A percentile compares a stretch with the other conserved stretches of the same genome.
These are phyloP conservation scores for Solanum paucissectum DNA, from an alignment of 257 asterid genomes.

Conservation along the genomic window DNA sequence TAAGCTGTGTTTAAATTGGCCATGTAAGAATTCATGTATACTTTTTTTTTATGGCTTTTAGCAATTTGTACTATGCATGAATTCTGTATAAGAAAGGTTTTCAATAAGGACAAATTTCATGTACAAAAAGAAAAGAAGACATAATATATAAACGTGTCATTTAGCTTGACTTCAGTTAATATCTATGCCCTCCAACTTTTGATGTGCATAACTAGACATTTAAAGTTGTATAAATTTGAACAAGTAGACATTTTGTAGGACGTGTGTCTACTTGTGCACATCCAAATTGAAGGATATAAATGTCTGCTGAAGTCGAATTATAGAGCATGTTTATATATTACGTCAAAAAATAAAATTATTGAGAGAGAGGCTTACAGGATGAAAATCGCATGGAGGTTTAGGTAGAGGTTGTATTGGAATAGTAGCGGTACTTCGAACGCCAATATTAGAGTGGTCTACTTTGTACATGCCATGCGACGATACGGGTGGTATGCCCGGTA, in stretches of 20 bases:
- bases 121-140: background rate
- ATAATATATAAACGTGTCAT: background rate
- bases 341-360: background rate
- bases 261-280: background rate
- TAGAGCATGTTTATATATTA: no score
- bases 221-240: no score
- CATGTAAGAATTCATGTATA: no score
- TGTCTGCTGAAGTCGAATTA: rapidly evolving
- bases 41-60: background rate
- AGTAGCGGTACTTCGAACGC: slow-evolving; percentile 12
- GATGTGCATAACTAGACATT: no score
- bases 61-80: background rate
- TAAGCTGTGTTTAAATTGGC: no score
- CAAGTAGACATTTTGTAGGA: background rate
- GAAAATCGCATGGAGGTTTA: slow-evolving; percentile 52
- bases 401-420: slow-evolving; percentile 39
- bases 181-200: no score
- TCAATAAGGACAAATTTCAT: background rate
- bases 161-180: rapidly evolving
- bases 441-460: slow-evolving; percentile 34
- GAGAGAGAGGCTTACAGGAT: slow-evolving; percentile 39
- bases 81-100: background rate
- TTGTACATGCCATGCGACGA: slow-evolving; percentile 28
- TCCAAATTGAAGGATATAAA: no score
- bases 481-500: slow-evolving; percentile 31